Conservation (phyloP, 768 basidiomycete genomes). For the Hemileccinum impolitum region DNA sequence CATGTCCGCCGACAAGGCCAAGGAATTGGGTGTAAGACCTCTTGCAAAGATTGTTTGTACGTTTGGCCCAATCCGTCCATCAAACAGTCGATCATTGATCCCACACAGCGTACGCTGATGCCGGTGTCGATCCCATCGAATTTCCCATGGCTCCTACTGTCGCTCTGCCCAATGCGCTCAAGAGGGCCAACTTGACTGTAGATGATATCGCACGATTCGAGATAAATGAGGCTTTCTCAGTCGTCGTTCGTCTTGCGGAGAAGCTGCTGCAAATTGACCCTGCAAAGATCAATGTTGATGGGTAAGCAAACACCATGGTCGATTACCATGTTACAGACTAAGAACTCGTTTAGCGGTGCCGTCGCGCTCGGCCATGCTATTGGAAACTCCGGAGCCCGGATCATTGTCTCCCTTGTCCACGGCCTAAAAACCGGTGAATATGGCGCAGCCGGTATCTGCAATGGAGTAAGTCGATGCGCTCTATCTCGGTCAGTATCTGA, state of each 20-base stretch:
- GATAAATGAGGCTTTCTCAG: constrained; percentile 97
- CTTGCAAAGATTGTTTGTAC: constrained; percentile 92
- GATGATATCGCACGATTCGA: constrained; percentile 91
- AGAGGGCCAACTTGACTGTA: constrained; percentile 78
- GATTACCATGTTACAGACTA: constrained; percentile 5
- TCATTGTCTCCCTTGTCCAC: constrained; percentile 90
- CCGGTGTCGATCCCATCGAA: constrained; percentile 93
- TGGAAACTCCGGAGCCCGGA: constrained; percentile 93
- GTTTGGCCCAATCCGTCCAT: constrained; percentile 28
- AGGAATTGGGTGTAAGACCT: constrained; percentile 87
- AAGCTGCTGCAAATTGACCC: constrained; percentile 82
- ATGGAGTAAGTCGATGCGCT: constrained; percentile 65
- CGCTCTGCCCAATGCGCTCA: constrained; percentile 83
- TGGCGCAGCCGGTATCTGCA: constrained; percentile 95
- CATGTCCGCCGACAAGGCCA: constrained; percentile 90
- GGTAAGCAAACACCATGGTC: constrained; percentile 44
- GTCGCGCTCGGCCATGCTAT: constrained; percentile 96
- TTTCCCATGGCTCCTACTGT: constrained; percentile 95
- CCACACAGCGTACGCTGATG: constrained; percentile 86
- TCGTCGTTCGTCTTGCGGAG: constrained; percentile 87
- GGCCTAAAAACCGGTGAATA: constrained; percentile 91
- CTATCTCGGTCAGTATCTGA: constrained; percentile 12
- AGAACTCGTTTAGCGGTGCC: constrained; percentile 65
- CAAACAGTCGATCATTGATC: constrained; percentile 2
- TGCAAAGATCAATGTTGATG: constrained; percentile 86